Conservation (phyloP, 2,329 filamentous ascomycete species). For the Apiospora phragmitis region DNA sequence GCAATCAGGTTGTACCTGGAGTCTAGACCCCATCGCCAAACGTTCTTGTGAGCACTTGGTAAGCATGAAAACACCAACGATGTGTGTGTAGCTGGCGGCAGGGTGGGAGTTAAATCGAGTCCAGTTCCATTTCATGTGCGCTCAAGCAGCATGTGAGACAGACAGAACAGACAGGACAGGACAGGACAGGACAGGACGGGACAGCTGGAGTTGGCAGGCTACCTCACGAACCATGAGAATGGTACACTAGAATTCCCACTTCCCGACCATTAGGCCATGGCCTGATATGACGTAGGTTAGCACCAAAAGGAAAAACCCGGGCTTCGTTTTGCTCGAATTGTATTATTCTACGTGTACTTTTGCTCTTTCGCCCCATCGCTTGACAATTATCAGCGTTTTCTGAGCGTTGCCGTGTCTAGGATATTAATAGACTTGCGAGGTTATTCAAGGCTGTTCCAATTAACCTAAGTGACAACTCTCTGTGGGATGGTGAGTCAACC, state of each 20-base stretch:
- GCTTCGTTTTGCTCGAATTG: neutral
- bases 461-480: neutral
- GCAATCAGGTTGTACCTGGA: neutral
- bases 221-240: neutral
- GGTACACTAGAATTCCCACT: neutral
- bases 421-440: neutral
- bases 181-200: neutral
- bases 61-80: neutral
- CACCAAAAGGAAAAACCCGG: neutral
- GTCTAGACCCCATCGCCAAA: constrained; percentile 1
- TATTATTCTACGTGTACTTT: neutral
- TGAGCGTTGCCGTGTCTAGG: neutral
- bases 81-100: neutral
- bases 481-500: neutral
- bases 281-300: neutral
- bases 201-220: neutral
- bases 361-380: neutral
- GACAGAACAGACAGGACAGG: neutral
- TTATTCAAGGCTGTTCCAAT: neutral
- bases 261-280: neutral
- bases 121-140: neutral
- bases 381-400: neutral
- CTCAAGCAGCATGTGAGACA: neutral
- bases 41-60: neutral
- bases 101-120: neutral